Evolutionary conservation across 371 early-diverging fungal genomes (phyloP).

Genomic region (Blyttiomyces sp.): DNA sequence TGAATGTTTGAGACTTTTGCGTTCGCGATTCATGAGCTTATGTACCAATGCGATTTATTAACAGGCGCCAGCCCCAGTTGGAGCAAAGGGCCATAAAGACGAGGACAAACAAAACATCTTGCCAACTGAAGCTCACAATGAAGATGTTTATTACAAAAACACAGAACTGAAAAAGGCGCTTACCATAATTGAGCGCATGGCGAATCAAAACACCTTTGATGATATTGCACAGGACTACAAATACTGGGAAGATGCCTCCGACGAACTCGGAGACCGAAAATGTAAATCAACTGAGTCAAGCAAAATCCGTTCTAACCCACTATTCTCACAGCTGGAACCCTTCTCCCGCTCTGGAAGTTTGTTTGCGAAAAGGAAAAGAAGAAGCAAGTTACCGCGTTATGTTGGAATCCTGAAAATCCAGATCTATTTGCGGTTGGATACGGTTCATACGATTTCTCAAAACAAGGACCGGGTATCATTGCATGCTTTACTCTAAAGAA

Average conservation of each 20-base stretch:
- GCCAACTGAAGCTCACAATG: constrained; percentile 40
- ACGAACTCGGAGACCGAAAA: constrained; percentile 51
- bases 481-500: constrained; percentile 58
- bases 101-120: constrained; percentile 43
- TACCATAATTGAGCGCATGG: constrained; percentile 55
- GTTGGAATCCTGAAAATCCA: constrained; percentile 49
- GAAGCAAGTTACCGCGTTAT: constrained; percentile 54
- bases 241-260: constrained; percentile 63
- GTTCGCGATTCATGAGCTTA: not conserved
- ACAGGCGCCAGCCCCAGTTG: constrained; percentile 26
- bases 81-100: constrained; percentile 51
- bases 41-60: not conserved
- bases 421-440: constrained; percentile 59
- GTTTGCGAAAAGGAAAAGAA: constrained; percentile 51
- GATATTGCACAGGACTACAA: constrained; percentile 61
- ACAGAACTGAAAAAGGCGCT: constrained; percentile 47
- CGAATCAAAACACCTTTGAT: constrained; percentile 62
- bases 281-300: constrained; percentile 20
- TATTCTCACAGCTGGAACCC: constrained; percentile 38
- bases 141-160: constrained; percentile 53
- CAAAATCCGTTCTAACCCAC: not conserved
- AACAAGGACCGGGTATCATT: constrained; percentile 58
- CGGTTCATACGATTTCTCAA: constrained; percentile 55
- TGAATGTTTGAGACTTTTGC: too few species aligned
- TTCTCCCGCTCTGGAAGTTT: constrained; percentile 60